phyloP scores from a whole-genome alignment of 805 yeast species.

The Kodamaea jinghongensis region DNA sequence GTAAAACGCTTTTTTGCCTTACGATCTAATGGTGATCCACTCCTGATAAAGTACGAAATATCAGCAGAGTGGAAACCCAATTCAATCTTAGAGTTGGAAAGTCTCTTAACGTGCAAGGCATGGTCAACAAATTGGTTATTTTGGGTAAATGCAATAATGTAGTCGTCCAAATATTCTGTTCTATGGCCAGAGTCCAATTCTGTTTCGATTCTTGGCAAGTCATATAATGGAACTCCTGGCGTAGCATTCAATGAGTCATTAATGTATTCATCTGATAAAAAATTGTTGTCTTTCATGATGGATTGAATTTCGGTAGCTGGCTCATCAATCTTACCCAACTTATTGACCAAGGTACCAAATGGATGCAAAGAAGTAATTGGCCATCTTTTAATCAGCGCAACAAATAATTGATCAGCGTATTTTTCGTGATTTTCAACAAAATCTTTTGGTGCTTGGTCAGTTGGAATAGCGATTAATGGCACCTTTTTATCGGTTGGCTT shows the following conservation, averaged over 20 bases:
- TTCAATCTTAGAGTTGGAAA: conserved; percentile 61
- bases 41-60: conserved; percentile 65
- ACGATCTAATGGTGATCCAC: conserved; percentile 76
- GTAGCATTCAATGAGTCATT: conserved; percentile 30
- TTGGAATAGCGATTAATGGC: conserved; percentile 96
- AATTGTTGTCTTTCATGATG: conserved; percentile 82
- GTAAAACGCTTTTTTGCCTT: conserved; percentile 89
- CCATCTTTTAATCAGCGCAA: conserved; percentile 97
- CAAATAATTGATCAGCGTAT: conserved; percentile 78
- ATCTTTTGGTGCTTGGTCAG: conserved; percentile 95
- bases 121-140: conserved; percentile 63
- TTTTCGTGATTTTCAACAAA: conserved; percentile 88
- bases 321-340: conserved; percentile 78
- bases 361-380: conserved; percentile 98
- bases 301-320: conserved; percentile 81
- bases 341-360: conserved; percentile 88
- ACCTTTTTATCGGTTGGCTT: conserved; percentile 98
- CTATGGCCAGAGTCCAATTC: conserved; percentile 41
- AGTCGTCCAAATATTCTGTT: conserved; percentile 55
- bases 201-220: conserved; percentile 40
- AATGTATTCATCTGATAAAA: conserved; percentile 77
- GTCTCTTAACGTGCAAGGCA: conserved; percentile 74
- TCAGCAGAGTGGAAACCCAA: conserved; percentile 87
- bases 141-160: conserved; percentile 61
- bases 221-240: conserved; percentile 20